Conservation (phyloP, 164 flowering plant species). For the Annona cherimola region DNA sequence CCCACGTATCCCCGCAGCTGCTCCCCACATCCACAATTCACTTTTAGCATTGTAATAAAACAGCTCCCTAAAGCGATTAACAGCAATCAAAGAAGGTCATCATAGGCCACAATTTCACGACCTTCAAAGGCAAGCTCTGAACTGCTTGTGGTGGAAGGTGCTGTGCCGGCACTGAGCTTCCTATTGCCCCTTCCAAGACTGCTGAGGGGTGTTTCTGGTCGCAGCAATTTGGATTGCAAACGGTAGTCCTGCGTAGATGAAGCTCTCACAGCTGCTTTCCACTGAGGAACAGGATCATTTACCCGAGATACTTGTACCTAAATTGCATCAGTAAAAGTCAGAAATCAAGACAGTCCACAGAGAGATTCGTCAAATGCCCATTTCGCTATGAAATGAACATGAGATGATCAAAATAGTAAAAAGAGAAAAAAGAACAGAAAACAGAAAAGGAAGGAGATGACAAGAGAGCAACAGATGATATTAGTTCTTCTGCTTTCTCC, state of each 20-base stretch:
- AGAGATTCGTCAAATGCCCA: background rate
- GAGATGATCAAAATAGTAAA: background rate
- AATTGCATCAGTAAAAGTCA: background rate
- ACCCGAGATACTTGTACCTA: constrained; percentile 75
- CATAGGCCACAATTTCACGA: constrained; percentile 74
- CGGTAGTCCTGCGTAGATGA: constrained; percentile 22
- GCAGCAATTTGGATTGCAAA: constrained; percentile 49
- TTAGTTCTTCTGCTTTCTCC: background rate
- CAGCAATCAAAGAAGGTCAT: constrained; percentile 52
- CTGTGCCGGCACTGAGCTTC: constrained; percentile 27
- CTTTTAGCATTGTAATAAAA: background rate
- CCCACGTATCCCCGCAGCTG: background rate
- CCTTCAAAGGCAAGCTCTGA: constrained; percentile 46
- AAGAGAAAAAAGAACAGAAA: background rate
- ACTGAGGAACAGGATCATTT: constrained; percentile 46
- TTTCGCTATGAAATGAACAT: background rate
- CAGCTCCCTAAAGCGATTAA: background rate
- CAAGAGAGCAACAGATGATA: background rate
- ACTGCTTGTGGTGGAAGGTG: constrained; percentile 24
- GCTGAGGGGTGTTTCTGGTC: constrained; percentile 64
- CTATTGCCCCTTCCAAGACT: constrained; percentile 59
- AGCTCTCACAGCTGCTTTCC: constrained; percentile 44
- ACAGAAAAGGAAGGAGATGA: background rate
- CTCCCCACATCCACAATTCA: background rate
- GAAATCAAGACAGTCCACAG: background rate